These are phyloP conservation scores for Aristolochia californica DNA, from an alignment of 164 flowering plant species.

Conservation along the genomic window DNA sequence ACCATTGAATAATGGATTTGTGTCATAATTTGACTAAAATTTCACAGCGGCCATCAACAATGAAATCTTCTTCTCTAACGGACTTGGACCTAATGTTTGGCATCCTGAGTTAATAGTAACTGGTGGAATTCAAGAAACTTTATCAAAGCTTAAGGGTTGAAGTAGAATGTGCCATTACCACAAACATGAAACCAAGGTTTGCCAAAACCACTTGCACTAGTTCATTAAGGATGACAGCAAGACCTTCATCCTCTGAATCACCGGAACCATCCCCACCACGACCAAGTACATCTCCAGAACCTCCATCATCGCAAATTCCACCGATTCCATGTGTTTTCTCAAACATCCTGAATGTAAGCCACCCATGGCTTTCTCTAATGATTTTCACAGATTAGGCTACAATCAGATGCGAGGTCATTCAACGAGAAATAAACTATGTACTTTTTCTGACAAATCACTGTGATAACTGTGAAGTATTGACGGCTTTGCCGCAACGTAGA, in stretches of 20 bases:
- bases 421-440: neutral
- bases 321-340: conserved; percentile 49
- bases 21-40: neutral
- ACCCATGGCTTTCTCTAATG: conserved; percentile 46
- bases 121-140: neutral
- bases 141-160: neutral
- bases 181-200: conserved; percentile 43
- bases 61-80: neutral
- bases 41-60: neutral
- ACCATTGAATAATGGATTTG: neutral
- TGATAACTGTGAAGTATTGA: neutral
- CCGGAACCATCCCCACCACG: conserved; percentile 33
- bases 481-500: neutral
- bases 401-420: neutral
- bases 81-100: neutral
- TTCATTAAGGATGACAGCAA: conserved; percentile 42
- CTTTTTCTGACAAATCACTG: neutral
- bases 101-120: too few species aligned
- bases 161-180: conserved; percentile 29
- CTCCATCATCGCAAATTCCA: conserved; percentile 44
- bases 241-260: conserved; percentile 49
- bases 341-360: conserved; percentile 52
- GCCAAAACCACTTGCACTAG: conserved; percentile 63
- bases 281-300: conserved; percentile 20
- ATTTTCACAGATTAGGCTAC: conserved; percentile 62